These are phyloP conservation scores for Eleusine indica DNA, from an alignment of 176 grass and related monocot species.

Conservation along the genomic window DNA sequence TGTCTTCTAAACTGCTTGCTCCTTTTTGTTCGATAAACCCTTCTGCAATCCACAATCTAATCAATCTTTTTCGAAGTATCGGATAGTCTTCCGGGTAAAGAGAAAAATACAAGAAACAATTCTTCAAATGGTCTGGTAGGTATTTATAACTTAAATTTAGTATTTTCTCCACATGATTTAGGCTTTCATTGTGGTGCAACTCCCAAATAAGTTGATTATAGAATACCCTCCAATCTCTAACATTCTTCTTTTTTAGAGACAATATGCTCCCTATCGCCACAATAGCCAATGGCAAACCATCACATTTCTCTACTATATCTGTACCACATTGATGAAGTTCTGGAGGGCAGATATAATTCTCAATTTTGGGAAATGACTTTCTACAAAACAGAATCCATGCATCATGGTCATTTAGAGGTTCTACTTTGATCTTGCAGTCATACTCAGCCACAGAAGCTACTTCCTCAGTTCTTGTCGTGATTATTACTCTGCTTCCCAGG, in stretches of 20 bases:
- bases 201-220: constrained; percentile 46
- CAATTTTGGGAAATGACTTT: constrained; percentile 36
- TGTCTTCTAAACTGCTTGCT: constrained; percentile 49
- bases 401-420: constrained; percentile 15
- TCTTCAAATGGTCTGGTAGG: constrained; percentile 53
- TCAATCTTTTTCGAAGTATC: constrained; percentile 31
- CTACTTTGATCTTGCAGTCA: constrained; percentile 27
- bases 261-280: constrained; percentile 49
- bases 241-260: background rate
- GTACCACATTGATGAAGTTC: constrained; percentile 21
- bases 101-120: constrained; percentile 59
- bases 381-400: constrained; percentile 50
- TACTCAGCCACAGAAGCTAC: constrained; percentile 46
- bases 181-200: constrained; percentile 39
- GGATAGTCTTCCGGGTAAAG: constrained; percentile 60
- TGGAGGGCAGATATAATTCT: constrained; percentile 27
- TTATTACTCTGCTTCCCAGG: constrained; percentile 39
- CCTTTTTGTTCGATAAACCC: constrained; percentile 54
- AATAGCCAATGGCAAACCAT: constrained; percentile 58
- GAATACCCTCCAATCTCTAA: constrained; percentile 41
- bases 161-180: constrained; percentile 43
- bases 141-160: constrained; percentile 58
- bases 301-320: constrained; percentile 45
- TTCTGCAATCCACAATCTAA: constrained; percentile 59
- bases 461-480: constrained; percentile 38